phyloP scores from a whole-genome alignment of 768 basidiomycete genomes.

The Chalciporus piperatus region DNA sequence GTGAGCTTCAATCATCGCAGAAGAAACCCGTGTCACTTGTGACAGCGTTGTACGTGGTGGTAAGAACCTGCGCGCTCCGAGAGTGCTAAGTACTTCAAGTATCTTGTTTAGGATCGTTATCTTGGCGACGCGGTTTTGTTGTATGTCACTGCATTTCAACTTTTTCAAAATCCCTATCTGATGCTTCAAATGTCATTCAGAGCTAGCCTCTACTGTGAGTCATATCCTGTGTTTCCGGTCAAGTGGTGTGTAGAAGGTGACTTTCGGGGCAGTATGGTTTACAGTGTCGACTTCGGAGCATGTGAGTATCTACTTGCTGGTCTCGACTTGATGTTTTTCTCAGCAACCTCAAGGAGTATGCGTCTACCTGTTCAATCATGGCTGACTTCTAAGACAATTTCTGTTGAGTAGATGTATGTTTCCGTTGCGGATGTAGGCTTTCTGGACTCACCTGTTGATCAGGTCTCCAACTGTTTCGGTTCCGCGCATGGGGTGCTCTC shows the following conservation, averaged over 20 bases:
- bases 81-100: conserved; percentile 2
- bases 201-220: conserved; percentile 20
- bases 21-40: conserved; percentile 26
- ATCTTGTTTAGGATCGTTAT: conserved; percentile 26
- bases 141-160: conserved; percentile 12
- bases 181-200: conserved; percentile 7
- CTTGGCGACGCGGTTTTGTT: conserved; percentile 29
- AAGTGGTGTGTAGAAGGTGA: not conserved
- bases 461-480: conserved; percentile 28
- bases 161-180: not conserved
- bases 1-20: conserved; percentile 10
- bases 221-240: not conserved
- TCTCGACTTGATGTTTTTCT: not conserved
- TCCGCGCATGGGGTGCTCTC: conserved; percentile 34
- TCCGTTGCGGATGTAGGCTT: not conserved
- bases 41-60: conserved; percentile 23
- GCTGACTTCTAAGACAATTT: not conserved
- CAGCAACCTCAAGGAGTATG: conserved; percentile 21
- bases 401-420: conserved; percentile 21
- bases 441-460: not conserved
- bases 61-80: conserved; percentile 5
- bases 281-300: conserved; percentile 13
- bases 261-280: conserved; percentile 19
- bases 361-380: not conserved
- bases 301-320: conserved; percentile 6